These are phyloP conservation scores for Candida verbasci DNA, from an alignment of 805 yeast species.

Conservation along the genomic window DNA sequence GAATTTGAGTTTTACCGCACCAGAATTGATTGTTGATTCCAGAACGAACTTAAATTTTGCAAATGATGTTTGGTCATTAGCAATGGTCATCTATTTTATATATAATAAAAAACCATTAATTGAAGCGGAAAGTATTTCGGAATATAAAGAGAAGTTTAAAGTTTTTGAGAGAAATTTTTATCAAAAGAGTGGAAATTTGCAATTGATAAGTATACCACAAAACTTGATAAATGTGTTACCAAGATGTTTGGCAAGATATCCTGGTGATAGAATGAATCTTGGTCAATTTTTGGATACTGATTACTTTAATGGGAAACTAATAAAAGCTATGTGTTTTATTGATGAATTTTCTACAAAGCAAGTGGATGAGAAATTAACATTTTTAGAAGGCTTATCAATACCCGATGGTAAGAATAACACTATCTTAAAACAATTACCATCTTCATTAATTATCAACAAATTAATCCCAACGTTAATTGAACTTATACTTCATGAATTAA, in stretches of 20 bases:
- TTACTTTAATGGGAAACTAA: slow-evolving; percentile 77
- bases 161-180: slow-evolving; percentile 44
- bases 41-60: slow-evolving; percentile 49
- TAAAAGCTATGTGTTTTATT: slow-evolving; percentile 72
- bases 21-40: slow-evolving; percentile 71
- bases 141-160: slow-evolving; percentile 53
- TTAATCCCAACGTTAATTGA: slow-evolving; percentile 66
- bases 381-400: slow-evolving; percentile 60
- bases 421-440: slow-evolving; percentile 28
- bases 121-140: slow-evolving; percentile 49
- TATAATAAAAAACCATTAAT: slow-evolving; percentile 51
- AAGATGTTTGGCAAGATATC: slow-evolving; percentile 50
- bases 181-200: slow-evolving; percentile 34
- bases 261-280: slow-evolving; percentile 55
- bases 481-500: slow-evolving; percentile 39
- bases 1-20: slow-evolving; percentile 74
- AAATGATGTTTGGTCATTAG: slow-evolving; percentile 83
- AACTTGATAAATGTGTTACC: slow-evolving; percentile 48
- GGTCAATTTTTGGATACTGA: slow-evolving; percentile 66
- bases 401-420: slow-evolving; percentile 11
- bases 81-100: slow-evolving; percentile 66
- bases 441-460: slow-evolving; percentile 57
- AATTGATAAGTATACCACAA: slow-evolving; percentile 56
- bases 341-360: slow-evolving; percentile 80
- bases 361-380: slow-evolving; percentile 59